Base-by-base conservation (phyloP, 176 grass and related monocot genomes). In the Avena eriantha region DNA sequence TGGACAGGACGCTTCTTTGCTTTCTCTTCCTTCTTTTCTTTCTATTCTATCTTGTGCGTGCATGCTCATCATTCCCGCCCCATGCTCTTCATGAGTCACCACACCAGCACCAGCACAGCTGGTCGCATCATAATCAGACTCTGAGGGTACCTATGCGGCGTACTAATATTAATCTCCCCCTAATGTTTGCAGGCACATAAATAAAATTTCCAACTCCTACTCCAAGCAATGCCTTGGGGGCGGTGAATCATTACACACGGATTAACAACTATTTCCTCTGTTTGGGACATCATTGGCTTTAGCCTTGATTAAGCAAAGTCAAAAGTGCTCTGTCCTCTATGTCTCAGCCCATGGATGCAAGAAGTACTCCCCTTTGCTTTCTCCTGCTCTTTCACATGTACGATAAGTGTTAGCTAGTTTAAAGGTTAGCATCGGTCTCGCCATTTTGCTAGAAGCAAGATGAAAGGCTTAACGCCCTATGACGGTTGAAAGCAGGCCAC, bases 211-310 rank as follows among this genome's bases (percentile, higher is more conserved):
- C 43, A 45, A 9, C 43, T 46, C 31, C 64, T 18, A 3, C 19
- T 83, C 73, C 26, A 71, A 24, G 7, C 24, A 31, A 56, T 9
- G 13, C 33, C 50, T n/a, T 17, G 58, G 21, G 61, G 35, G 29
- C 57, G 65, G 55, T 41, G 80, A 59, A 73, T 87, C 57, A 84
- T 69, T 35, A 80, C 76, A 43, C 58, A 76, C 51, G 58, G 68
- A 80, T 90, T 87, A 69, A 68, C 46, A 84, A 80, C 5, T 51
- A 36, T 51, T 63, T 83, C 14, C 66, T 61, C 39, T 59, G 81
- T 45, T 60, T 80, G 81, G 58, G 85, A 76, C 76, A 87, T 91
- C 76, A 80, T 87, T 75, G 72, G 76, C 41, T 91, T 91, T 80
- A 5, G 47, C 47, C 73, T 54, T 67, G 59, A 85, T 85, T 14